A percentile compares a stretch with the other conserved stretches of the same genome.
Evolutionary conservation across 495 filamentous ascomycete genomes (phyloP).

Genomic region (Aeminium ludgeri): DNA sequence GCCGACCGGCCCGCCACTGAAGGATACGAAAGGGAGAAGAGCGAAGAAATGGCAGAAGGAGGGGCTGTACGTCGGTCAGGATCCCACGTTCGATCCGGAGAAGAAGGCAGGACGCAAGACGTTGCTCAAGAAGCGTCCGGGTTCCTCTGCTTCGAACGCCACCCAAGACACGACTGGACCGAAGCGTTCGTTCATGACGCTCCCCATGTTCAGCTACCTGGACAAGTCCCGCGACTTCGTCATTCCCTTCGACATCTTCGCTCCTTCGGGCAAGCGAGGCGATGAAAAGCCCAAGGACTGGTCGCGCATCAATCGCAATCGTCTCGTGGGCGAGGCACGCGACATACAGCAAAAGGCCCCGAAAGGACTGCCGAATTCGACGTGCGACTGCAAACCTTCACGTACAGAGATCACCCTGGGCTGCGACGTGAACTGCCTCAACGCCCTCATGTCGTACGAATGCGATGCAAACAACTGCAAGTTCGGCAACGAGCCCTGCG

Average conservation of each 20-base stretch:
- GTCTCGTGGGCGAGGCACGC: constrained; percentile 81
- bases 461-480: constrained; percentile 83
- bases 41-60: constrained; percentile 48
- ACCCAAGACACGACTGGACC: constrained; percentile 20
- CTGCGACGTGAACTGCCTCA: constrained; percentile 80
- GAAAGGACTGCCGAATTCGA: constrained; percentile 47
- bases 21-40: constrained; percentile 11
- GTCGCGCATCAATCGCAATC: constrained; percentile 78
- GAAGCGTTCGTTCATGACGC: constrained; percentile 3
- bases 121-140: constrained; percentile 41
- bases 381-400: constrained; percentile 55
- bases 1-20: constrained; percentile 17
- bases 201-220: constrained; percentile 31
- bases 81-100: constrained; percentile 38
- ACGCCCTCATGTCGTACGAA: constrained; percentile 92
- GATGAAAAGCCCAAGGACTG: constrained; percentile 85
- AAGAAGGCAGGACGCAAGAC: constrained; percentile 35
- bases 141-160: constrained; percentile 30
- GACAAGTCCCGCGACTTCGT: constrained; percentile 60
- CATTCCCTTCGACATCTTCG: constrained; percentile 77
- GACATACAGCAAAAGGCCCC: constrained; percentile 68
- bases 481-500: constrained; percentile 50
- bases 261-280: constrained; percentile 54
- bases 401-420: constrained; percentile 36
- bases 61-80: constrained; percentile 82